phyloP scores from a whole-genome alignment of 2,329 filamentous ascomycete genomes.

The Aspergillus cejpii region DNA sequence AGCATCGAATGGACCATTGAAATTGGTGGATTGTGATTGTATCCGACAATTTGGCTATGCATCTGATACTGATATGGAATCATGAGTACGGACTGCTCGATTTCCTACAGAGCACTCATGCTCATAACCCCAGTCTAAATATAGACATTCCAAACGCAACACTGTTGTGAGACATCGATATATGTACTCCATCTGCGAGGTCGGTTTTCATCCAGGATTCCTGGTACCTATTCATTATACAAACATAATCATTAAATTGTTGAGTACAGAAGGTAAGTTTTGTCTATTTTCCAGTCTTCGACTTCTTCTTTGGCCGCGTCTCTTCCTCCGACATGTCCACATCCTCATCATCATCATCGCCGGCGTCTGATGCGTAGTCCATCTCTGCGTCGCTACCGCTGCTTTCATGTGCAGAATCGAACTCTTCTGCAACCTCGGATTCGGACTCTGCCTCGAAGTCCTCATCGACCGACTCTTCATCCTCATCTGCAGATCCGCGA shows the following conservation, averaged over 20 bases:
- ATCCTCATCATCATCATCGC: slow-evolving; percentile 37
- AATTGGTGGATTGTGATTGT: not conserved
- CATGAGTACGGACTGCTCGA: no score
- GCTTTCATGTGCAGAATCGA: slow-evolving; percentile 84
- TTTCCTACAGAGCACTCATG: no score
- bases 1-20: not conserved
- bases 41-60: no score
- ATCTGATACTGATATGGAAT: no score
- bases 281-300: slow-evolving; percentile 44
- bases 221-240: no score
- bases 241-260: slow-evolving; percentile 6
- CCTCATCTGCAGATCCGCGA: slow-evolving; percentile 88
- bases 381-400: slow-evolving; percentile 62
- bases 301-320: slow-evolving; percentile 59
- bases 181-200: no score
- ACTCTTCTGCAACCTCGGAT: slow-evolving; percentile 94
- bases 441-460: slow-evolving; percentile 92
- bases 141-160: not conserved
- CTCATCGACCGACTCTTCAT: slow-evolving; percentile 90
- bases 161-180: no score
- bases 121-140: no score
- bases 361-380: slow-evolving; percentile 42
- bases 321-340: slow-evolving; percentile 37
- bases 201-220: no score
- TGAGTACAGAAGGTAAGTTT: not conserved